Evolutionary conservation across 2,329 filamentous ascomycete species (phyloP), one percentile per base, ranked within the genome.

Genomic region (Pyrenophora seminiperda): DNA sequence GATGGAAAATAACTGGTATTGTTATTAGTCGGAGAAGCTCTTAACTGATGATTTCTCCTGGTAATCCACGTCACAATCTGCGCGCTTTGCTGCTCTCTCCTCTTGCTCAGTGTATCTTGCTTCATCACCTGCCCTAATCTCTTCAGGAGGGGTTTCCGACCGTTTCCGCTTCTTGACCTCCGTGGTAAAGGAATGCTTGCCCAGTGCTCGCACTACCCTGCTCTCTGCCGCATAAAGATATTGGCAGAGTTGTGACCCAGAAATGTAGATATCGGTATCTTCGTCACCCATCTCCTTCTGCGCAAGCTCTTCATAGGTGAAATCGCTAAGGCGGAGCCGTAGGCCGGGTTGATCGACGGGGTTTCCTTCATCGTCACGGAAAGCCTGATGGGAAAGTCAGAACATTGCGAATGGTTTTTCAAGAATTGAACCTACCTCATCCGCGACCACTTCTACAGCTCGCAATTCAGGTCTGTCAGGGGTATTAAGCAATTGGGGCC

Each of bases 321-420:
- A 62, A 34, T 62, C 55, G 29, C 41, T 53, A 2, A 58, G 54
- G 19, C 20, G 49, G 30, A 62, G 47, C 27, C 31, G 48, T 15
- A 59, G 41, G 31, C 56, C 54, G 24, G 47, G 36, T 42, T 53
- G 41, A 37, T 53, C 20, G 15, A 45, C 42, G 30, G 56, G 40
- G 33, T 56, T 56, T 27, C 58, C 58, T 34, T 59, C 3, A 3
- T 54, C 43, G 31, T 67, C 50, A 22, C 67, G 67, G 53, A 71
- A 66, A 33, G 54, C 48, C 62, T 61, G 40, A 20, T 19, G 32
- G 22, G 10, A 24, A 24, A 6, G 22, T 24, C 10, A 24, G 22
- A 24, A 24, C 7, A 24, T 24, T 24, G 30, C 44, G 54, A 37
- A 41, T 7, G 18, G 4, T 29, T 41, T 29, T 37, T 29, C 13